Evolutionary conservation across 2,329 filamentous ascomycete species (phyloP), one percentile per base, ranked within the genome.

Genomic region (Simplicillium sp.): DNA sequence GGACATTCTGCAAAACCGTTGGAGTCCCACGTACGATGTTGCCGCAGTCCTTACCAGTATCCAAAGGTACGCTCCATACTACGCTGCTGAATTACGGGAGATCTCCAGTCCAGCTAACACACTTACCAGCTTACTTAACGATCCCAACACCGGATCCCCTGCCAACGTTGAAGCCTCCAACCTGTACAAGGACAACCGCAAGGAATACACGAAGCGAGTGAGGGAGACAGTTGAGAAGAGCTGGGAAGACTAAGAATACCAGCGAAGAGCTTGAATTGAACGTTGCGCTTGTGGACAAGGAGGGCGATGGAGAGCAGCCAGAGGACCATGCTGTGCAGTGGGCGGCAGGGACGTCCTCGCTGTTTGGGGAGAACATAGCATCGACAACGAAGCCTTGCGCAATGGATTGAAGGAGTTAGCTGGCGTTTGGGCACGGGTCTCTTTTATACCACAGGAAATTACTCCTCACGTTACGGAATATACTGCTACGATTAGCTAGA

Each of bases 1-100:
- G 50, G 92, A 98, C 58, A 98, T 98, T 51, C 65, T 98, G 44
- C 92, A 98, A 65, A 98, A 98, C 59, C 75, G 92, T 51, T 98
- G 92, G 92, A 97, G 90, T 60, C 92, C 92, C 13, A 97, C 92
- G 9, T 98, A 98, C 62, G 92, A 98, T 64, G 92, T 98, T 32
- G 92, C 92, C 9, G 92, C 92, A 16, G 89, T 98, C 48, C 66
- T 98, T 62, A 98, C 92, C 34, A 97, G 90, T 57, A 95, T 98
- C 49, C 92, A 98, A 62, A 97, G 89, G 89, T 94, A 51, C 42
- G 16, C 16, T 8, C 15, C 7, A 36, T 9, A 14, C 6, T 12
- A 36, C 4, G 16, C n/a, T 7, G 14, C 20, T 8, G 16, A 14
- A 4, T 46, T 43, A 57, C 66, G 48, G n/a, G n/a, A 67, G 44